Evolutionary conservation across 345 rosid genomes (phyloP), one percentile per base, ranked within the genome.

Genomic region (Bretschneidera sinensis): DNA sequence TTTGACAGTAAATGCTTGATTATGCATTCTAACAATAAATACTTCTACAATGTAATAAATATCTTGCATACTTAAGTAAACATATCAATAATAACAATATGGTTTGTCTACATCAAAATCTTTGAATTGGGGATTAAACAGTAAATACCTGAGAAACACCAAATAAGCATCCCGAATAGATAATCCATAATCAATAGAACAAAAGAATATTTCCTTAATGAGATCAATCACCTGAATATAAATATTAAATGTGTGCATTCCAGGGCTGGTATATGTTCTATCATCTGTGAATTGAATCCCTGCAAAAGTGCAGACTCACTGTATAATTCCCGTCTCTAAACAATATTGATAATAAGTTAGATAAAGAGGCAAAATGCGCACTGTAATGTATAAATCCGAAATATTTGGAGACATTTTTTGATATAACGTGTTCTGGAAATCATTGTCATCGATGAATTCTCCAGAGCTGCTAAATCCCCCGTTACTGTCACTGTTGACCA

Each of bases 381-480:
- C 75, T 17, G 71, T 71, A 47, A 11, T 49, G 68, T 68, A 76
- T 43, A 71, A 24, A 0, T 43, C 71, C 2, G 84, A 28, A n/a
- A 74, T 39, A 49, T 43, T 43, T 54, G 43, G 76, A 62, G 19
- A 0, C 16, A n/a, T n/a, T n/a, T 15, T 49, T 58, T 24, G 57
- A 56, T 63, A 59, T 31, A 65, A 25, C 55, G 61, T n/a, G 31
- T 71, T 51, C 16, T 0, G 57, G 14, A 43, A 56, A 57, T 72
- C 66, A 10, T 57, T 0, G 43, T 74, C 78, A 55, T 80, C 81
- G 64, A 51, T 54, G 60, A 70, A 80, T 61, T 80, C 75, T 23
- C 85, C 85, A 18, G 72, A 74, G 78, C 62, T 80, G 35, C 76
- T 77, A 50, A 74, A 66, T 51, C 81, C 85, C 85, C 79, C 74